These are phyloP conservation scores for Mesembryanthemum crystallinum DNA, from an alignment of 148 eudicot species.

Conservation along the genomic window DNA sequence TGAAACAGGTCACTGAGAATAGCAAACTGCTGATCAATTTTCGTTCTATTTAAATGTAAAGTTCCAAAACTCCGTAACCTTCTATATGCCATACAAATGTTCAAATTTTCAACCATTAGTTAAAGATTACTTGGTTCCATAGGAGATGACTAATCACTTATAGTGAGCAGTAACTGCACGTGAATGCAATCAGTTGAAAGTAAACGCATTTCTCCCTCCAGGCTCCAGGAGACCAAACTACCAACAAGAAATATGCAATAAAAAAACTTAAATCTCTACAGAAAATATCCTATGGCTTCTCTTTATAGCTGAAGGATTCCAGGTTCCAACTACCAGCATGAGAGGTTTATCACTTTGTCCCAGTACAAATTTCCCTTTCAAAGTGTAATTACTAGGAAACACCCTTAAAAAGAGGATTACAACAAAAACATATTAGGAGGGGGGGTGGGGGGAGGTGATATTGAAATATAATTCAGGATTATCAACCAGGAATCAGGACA, in stretches of 20 bases:
- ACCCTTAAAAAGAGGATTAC: not conserved
- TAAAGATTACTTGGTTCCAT: not conserved
- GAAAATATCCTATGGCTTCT: not conserved
- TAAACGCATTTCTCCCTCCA: not conserved
- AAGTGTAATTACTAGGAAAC: not conserved
- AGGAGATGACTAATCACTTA: not conserved
- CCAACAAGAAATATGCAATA: not conserved
- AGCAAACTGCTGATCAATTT: not conserved
- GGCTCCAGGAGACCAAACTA: not conserved
- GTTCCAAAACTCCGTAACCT: not conserved
- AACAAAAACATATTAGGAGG: not conserved
- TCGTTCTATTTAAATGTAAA: not conserved
- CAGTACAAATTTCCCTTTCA: not conserved
- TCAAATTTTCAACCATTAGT: not conserved
- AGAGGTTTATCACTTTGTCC: not conserved
- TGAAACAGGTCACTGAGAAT: too few relatives aligned
- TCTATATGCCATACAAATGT: slow-evolving; percentile 4
- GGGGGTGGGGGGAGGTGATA: not conserved
- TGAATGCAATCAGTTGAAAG: too few relatives aligned
- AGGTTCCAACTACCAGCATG: not conserved
- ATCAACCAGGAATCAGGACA: not conserved
- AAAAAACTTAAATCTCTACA: not conserved
- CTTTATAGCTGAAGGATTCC: not conserved
- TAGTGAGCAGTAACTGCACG: not conserved
- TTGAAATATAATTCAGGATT: not conserved